A percentile compares a stretch with the other conserved stretches of the same genome.
Evolutionary conservation across 176 grass and related monocot species (phyloP).

Genomic region (Eleusine indica): DNA sequence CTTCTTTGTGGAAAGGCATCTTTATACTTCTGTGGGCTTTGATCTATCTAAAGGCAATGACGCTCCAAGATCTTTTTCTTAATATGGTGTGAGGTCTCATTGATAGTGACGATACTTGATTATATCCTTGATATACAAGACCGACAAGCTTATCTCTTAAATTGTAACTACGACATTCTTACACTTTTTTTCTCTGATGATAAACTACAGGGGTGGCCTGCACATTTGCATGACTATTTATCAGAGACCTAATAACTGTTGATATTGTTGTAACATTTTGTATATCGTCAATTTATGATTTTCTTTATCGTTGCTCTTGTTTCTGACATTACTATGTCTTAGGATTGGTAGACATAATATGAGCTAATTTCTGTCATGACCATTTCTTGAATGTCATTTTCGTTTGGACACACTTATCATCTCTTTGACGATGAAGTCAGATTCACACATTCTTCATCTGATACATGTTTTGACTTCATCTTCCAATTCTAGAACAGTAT

Average conservation of each 20-base stretch:
- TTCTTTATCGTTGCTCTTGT: background rate
- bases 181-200: no score
- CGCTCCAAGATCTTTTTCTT: slow-evolving; percentile 32
- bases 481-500: no score
- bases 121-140: slow-evolving; percentile 12
- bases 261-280: background rate
- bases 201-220: no score
- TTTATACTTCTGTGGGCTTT: background rate
- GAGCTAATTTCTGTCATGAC: no score
- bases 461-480: no score
- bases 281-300: background rate
- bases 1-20: slow-evolving; percentile 20
- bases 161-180: background rate
- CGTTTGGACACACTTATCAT: no score
- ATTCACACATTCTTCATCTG: no score
- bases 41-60: slow-evolving; percentile 12
- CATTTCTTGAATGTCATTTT: no score
- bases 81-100: slow-evolving; percentile 34
- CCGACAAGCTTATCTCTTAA: background rate
- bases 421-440: no score
- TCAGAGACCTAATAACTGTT: background rate
- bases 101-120: slow-evolving; percentile 26
- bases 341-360: no score
- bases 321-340: background rate
- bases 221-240: no score